Percentiles rank a stretch among this genome's conserved stretches.
Evolutionary conservation across 169 alveolate genomes (phyloP).

Genomic region (Ichthyophthirius multifiliis): DNA sequence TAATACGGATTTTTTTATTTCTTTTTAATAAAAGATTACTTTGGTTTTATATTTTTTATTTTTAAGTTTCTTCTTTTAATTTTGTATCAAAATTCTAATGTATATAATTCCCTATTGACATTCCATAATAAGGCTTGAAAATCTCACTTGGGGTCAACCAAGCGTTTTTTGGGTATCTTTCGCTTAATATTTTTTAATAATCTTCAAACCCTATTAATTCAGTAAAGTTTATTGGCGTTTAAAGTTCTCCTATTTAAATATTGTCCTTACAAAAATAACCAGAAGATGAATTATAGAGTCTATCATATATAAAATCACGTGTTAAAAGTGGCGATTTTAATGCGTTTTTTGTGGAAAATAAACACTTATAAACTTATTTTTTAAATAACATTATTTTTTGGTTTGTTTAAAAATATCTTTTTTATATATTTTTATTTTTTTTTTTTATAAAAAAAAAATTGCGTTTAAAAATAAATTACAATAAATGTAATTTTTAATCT

Average conservation of each 20-base stretch:
- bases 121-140: conserved; percentile 79
- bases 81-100: conserved; percentile 32
- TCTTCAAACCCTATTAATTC: conserved; percentile 56
- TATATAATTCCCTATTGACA: conserved; percentile 68
- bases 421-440: too few relatives aligned
- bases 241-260: conserved; percentile 60
- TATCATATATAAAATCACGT: conserved; percentile 67
- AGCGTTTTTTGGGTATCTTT: conserved; percentile 72
- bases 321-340: conserved; percentile 34
- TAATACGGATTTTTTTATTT: conserved; percentile 38
- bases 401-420: too few relatives aligned
- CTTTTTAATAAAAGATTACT: neutral
- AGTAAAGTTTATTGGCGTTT: conserved; percentile 54
- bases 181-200: conserved; percentile 47
- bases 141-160: conserved; percentile 81
- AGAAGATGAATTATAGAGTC: conserved; percentile 51
- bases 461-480: too few relatives aligned
- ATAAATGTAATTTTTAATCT: too few relatives aligned
- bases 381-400: too few relatives aligned
- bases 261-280: conserved; percentile 66
- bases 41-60: neutral
- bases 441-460: too few relatives aligned
- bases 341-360: neutral
- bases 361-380: neutral
- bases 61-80: neutral